These are phyloP conservation scores for Chamaenerion angustifolium DNA, from an alignment of 345 rosid species.

Conservation along the genomic window DNA sequence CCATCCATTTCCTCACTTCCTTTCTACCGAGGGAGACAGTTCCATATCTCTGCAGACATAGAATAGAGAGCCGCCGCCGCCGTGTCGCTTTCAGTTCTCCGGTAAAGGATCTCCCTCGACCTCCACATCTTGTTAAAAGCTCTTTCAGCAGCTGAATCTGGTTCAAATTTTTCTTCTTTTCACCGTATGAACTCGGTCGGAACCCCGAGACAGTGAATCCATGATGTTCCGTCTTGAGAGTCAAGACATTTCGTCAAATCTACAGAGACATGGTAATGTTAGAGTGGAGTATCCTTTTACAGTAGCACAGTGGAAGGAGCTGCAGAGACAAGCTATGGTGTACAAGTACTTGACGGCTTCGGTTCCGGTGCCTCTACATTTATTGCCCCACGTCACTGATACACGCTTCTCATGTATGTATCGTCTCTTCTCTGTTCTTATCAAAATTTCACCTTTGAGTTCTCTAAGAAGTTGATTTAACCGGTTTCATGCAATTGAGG, in stretches of 20 bases:
- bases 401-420: slow-evolving; percentile 19
- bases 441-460: neutral
- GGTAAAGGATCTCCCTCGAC: too few species aligned
- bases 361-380: slow-evolving; percentile 65
- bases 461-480: too few species aligned
- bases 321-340: slow-evolving; percentile 76
- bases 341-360: slow-evolving; percentile 78
- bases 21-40: too few species aligned
- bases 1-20: neutral
- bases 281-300: slow-evolving; percentile 46
- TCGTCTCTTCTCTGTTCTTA: neutral
- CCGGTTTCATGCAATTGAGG: too few species aligned
- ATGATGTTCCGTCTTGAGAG: slow-evolving; percentile 18
- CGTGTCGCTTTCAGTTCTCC: too few species aligned
- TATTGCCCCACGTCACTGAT: slow-evolving; percentile 20
- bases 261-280: too few species aligned
- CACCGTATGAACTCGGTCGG: neutral
- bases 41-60: too few species aligned
- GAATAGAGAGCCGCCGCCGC: neutral
- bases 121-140: too few species aligned
- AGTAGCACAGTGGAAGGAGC: slow-evolving; percentile 61
- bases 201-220: neutral
- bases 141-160: too few species aligned
- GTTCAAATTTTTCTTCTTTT: too few species aligned
- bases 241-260: neutral